phyloP scores from a whole-genome alignment of 2,329 filamentous ascomycete species.

The Colletotrichum kahawae region DNA sequence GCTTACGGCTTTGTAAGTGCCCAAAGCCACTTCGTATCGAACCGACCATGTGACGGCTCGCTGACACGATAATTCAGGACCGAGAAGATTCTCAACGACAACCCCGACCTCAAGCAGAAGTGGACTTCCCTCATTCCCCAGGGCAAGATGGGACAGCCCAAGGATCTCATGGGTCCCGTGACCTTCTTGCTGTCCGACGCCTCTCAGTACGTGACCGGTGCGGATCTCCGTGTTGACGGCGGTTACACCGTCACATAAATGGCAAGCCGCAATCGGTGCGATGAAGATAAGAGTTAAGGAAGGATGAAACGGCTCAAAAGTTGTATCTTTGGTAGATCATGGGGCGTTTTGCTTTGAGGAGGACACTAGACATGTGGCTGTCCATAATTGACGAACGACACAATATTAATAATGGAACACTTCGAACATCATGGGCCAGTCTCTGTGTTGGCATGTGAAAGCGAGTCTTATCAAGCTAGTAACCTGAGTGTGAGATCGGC shows the following conservation, averaged over 20 bases:
- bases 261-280: not conserved
- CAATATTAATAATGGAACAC: not conserved
- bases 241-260: constrained; percentile 82
- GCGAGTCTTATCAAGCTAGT: not conserved
- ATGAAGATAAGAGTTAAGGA: not conserved
- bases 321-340: not conserved
- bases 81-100: constrained; percentile 92
- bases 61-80: constrained; percentile 59
- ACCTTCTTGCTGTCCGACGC: constrained; percentile 86
- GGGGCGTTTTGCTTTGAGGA: not conserved
- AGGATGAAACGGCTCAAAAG: not conserved
- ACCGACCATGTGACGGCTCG: not conserved
- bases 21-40: not conserved
- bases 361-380: not conserved
- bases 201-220: constrained; percentile 72
- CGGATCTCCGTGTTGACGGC: constrained; percentile 82
- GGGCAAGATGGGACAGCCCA: constrained; percentile 90
- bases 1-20: constrained; percentile 84
- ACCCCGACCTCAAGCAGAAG: constrained; percentile 85
- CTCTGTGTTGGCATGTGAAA: not conserved
- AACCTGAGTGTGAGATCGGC: not conserved
- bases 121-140: constrained; percentile 93
- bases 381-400: not conserved
- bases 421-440: not conserved
- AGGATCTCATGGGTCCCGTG: constrained; percentile 93